Evolutionary conservation across 129 eudicot species (phyloP).

Genomic region (Apium graveolens): DNA sequence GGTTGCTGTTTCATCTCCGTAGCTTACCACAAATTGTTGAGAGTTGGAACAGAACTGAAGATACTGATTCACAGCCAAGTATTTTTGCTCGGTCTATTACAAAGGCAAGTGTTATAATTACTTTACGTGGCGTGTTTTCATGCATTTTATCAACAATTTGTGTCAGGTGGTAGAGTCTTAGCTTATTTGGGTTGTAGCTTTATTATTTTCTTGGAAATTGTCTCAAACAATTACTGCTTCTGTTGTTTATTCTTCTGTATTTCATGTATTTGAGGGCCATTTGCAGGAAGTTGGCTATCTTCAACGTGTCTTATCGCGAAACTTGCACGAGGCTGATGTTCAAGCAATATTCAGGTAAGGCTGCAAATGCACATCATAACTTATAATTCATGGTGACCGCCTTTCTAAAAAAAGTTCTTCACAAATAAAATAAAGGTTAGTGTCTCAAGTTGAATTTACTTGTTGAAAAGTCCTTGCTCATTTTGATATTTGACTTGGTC

Average conservation of each 20-base stretch:
- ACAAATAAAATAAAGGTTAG: neutral
- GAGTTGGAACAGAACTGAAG: conserved; percentile 72
- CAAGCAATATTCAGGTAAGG: conserved; percentile 84
- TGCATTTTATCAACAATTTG: neutral
- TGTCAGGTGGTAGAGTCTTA: neutral
- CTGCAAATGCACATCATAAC: neutral
- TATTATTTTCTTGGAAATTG: neutral
- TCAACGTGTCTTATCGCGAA: conserved; percentile 77
- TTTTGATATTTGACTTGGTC: neutral
- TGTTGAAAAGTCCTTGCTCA: neutral
- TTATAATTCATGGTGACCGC: neutral
- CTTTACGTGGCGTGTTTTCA: neutral
- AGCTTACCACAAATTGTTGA: conserved; percentile 89
- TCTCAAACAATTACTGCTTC: neutral
- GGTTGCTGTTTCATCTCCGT: conserved; percentile 77
- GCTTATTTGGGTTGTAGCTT: neutral
- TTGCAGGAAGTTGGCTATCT: conserved; percentile 87
- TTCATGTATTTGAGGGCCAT: conserved; percentile 3
- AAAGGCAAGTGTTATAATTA: conserved; percentile 39
- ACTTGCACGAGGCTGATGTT: conserved; percentile 82
- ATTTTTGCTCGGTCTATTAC: conserved; percentile 83
- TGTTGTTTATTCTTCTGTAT: neutral
- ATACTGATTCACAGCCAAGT: conserved; percentile 74
- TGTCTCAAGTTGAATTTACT: neutral
- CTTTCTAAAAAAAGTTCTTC: neutral